Base-by-base conservation (phyloP, 805 yeast genomes). In the Hanseniaspora lachancei region DNA sequence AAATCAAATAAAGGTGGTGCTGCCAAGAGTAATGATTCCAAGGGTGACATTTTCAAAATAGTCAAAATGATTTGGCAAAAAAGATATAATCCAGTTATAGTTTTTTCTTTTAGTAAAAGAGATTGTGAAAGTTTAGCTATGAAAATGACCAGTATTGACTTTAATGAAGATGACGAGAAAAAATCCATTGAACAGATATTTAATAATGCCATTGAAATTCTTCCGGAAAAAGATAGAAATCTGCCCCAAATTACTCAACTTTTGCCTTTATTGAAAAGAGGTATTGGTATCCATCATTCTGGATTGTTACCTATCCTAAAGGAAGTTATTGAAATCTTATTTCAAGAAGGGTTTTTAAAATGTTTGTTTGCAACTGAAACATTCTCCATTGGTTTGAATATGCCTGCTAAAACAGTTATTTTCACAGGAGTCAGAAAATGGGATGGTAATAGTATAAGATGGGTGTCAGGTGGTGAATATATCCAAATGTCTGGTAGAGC, bases 401-500 rank as follows among this genome's bases (percentile, higher is more conserved):
- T 93, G 98, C 99, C 99, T 63, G 97, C 98, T 12, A 93, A 93
- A 64, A 93, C 99, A 0, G 99, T 93, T 47, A 98, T 93, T 2
- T 93, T 93, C 70, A 93, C 98, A 0, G 86, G 91, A 36, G 98
- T 93, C 21, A 81, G 98, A 67, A 93, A 93, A 69, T 93, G 97
- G 95, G 99, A 93, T 72, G 98, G 98, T 63, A 81, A 80, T 60
- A 95, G 91, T 20, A 89, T 91, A 76, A 82, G 99, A 71, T 93
- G 98, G 98, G 97, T 93, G 35, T 86, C 96, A 57, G 98, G 98
- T 58, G 99, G 99, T 74, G 99, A 93, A 72, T 93, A 93, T 71
- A 93, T 93, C 66, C 99, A 93, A 73, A 93, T 93, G 99, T 87
- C 96, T 47, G 99, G 99, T 61, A 82, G 99, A 71, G 99, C 99